Conservation (phyloP, 176 grass and related monocot genomes). For the Aegilops umbellulata region DNA sequence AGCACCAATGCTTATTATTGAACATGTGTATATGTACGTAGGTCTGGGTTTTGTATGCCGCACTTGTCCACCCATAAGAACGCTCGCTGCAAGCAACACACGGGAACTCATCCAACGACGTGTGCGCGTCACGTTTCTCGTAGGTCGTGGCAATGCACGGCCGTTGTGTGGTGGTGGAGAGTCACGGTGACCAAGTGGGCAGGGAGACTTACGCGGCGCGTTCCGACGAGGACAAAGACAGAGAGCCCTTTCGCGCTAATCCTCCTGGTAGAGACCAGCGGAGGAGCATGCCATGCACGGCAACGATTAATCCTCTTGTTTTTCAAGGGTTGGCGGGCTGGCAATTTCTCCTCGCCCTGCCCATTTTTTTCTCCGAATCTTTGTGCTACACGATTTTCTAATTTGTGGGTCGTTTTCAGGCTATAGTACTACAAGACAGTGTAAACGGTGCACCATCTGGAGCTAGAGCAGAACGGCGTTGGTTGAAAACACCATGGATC, state of each 20-base stretch:
- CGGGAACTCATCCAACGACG: too few relatives aligned
- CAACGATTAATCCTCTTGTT: not conserved
- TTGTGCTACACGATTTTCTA: too few relatives aligned
- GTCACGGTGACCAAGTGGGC: too few relatives aligned
- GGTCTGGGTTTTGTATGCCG: too few relatives aligned
- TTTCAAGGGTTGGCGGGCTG: not conserved
- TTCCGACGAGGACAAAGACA: not conserved
- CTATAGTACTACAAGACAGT: too few relatives aligned
- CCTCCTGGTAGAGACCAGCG: too few relatives aligned
- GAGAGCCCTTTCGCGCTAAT: not conserved
- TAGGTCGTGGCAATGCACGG: not conserved
- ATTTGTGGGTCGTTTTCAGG: not conserved
- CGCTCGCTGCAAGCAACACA: too few relatives aligned
- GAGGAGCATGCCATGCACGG: not conserved
- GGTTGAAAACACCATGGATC: not conserved
- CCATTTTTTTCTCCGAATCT: not conserved
- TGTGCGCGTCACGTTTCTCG: too few relatives aligned
- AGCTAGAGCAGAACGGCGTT: not conserved
- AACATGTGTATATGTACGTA: too few relatives aligned
- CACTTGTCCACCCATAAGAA: too few relatives aligned
- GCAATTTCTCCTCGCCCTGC: not conserved
- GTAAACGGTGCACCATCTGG: not conserved
- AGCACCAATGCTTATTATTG: too few relatives aligned
- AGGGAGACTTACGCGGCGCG: not conserved
- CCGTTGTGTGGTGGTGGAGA: not conserved